A percentile compares a stretch with the other conserved stretches of the same genome.
Evolutionary conservation across 495 filamentous ascomycete genomes (phyloP).

Genomic region (Xylaria palmicola): DNA sequence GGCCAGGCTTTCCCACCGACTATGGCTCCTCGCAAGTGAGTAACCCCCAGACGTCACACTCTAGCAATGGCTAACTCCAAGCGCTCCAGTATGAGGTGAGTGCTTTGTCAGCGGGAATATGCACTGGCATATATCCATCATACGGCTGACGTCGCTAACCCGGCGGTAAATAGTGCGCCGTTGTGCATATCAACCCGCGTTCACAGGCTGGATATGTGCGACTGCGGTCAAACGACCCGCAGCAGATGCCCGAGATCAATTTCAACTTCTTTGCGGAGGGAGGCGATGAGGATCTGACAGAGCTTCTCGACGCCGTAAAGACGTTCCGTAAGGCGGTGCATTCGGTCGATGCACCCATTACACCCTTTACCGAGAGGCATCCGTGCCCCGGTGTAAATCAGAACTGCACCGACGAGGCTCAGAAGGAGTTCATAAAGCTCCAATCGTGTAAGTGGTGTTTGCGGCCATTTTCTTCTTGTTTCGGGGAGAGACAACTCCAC

Average conservation of each 20-base stretch:
- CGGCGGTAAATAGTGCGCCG: constrained; percentile 27
- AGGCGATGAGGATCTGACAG: constrained; percentile 43
- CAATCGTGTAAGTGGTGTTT: constrained; percentile 34
- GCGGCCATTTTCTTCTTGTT: neutral
- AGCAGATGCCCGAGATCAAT: constrained; percentile 54
- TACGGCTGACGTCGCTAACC: neutral
- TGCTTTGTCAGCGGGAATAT: neutral
- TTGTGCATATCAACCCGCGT: constrained; percentile 49
- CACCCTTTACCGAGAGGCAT: constrained; percentile 42
- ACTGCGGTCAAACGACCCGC: constrained; percentile 50
- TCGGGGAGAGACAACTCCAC: neutral
- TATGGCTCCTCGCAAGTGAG: constrained; percentile 36
- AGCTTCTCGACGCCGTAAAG: constrained; percentile 51
- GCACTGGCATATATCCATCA: neutral
- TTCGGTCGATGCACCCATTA: constrained; percentile 30
- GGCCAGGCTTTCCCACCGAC: constrained; percentile 45
- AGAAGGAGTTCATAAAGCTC: constrained; percentile 45
- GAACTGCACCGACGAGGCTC: constrained; percentile 38
- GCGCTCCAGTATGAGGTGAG: constrained; percentile 24
- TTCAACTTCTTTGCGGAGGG: constrained; percentile 54
- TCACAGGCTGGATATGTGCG: constrained; percentile 53
- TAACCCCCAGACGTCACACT: neutral
- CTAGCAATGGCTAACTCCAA: neutral
- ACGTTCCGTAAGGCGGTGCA: constrained; percentile 45
- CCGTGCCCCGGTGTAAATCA: constrained; percentile 38